phyloP scores from a whole-genome alignment of 495 filamentous ascomycete genomes.

The Penicillium steckii region DNA sequence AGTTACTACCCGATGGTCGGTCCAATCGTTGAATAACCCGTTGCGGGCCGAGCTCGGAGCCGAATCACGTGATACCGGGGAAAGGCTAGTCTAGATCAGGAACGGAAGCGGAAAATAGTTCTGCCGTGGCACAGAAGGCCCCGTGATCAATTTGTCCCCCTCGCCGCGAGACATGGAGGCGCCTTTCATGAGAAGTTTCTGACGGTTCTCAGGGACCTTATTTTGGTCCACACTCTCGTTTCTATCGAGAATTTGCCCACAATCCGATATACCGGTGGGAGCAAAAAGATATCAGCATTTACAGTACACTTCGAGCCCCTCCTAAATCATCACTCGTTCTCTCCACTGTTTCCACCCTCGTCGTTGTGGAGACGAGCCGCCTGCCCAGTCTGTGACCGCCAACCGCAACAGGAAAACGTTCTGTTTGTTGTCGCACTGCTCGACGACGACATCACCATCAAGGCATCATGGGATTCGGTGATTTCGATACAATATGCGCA shows the following conservation, averaged over 20 bases:
- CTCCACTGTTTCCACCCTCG: slow-evolving; percentile 23
- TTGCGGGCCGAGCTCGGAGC: slow-evolving; percentile 5
- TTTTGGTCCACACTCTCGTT: not conserved
- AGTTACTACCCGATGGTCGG: too few species aligned
- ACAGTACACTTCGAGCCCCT: not conserved
- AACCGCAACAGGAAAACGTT: slow-evolving; percentile 18
- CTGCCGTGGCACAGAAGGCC: slow-evolving; percentile 7
- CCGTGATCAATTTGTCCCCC: slow-evolving; percentile 16
- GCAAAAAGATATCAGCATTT: not conserved
- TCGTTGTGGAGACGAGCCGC: slow-evolving; percentile 32
- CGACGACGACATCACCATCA: slow-evolving; percentile 7
- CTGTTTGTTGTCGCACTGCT: slow-evolving; percentile 20
- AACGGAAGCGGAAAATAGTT: slow-evolving; percentile 14
- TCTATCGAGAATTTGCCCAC: not conserved
- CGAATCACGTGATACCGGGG: slow-evolving; percentile 1
- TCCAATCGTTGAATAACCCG: too few species aligned
- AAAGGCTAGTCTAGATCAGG: slow-evolving; percentile 3
- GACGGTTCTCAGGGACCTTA: not conserved
- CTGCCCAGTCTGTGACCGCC: slow-evolving; percentile 21
- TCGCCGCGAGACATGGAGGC: slow-evolving; percentile 4
- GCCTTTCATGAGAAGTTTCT: not conserved
- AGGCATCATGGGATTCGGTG: slow-evolving; percentile 81
- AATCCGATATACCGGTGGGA: not conserved
- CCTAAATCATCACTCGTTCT: slow-evolving; percentile 15
- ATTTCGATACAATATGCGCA: slow-evolving; percentile 83